These are phyloP conservation scores for Ceratorhiza oryzae-sativae DNA, from an alignment of 1,284 basidiomycete species.

Conservation along the genomic window DNA sequence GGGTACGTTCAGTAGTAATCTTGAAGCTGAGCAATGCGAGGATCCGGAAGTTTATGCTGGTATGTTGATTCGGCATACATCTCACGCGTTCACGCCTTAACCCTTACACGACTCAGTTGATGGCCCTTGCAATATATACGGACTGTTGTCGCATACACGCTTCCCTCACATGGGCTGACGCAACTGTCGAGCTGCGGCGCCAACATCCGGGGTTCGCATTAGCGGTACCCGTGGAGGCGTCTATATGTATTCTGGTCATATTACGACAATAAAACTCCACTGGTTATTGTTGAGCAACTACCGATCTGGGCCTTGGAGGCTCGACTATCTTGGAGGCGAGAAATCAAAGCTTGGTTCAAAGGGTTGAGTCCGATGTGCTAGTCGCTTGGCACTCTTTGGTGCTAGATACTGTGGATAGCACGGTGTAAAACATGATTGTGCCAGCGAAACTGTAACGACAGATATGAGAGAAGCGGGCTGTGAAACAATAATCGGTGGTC, in stretches of 20 bases:
- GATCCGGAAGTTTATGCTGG: too few relatives aligned
- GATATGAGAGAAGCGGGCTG: background rate
- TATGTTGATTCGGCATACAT: background rate
- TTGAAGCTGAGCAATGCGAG: too few relatives aligned
- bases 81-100: background rate
- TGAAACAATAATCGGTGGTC: background rate
- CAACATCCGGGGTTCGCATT: background rate
- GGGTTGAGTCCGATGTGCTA: background rate
- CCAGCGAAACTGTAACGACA: background rate
- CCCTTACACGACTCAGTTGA: background rate
- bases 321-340: background rate
- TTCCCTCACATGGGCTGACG: background rate
- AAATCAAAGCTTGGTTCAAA: background rate
- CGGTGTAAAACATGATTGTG: background rate
- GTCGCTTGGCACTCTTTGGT: background rate
- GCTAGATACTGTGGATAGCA: background rate
- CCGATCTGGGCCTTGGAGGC: background rate
- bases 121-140: background rate
- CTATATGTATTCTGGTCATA: background rate
- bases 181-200: conserved; percentile 10
- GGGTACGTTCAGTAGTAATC: too few relatives aligned
- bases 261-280: background rate
- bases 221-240: background rate
- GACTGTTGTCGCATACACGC: background rate
- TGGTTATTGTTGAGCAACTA: background rate